Conservation (phyloP, 371 early-diverging fungal genomes). For the Basidiobolus meristosporus region DNA sequence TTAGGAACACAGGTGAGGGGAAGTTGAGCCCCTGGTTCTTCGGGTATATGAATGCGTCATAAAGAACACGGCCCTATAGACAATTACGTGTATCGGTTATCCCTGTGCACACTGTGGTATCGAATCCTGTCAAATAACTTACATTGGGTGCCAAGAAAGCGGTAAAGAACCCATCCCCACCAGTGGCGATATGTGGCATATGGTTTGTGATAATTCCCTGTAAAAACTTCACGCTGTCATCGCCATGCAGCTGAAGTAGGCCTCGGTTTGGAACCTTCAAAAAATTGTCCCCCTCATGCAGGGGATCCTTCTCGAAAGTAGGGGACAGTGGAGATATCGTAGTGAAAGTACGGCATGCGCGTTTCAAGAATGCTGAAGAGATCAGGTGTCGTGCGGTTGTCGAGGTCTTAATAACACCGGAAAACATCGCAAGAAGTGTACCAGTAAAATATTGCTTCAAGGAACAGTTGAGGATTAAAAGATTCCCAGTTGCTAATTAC, state of each 20-base stretch:
- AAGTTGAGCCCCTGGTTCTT: constrained; percentile 32
- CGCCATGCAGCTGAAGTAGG: constrained; percentile 45
- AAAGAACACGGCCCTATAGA: constrained; percentile 60
- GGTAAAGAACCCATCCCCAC: constrained; percentile 49
- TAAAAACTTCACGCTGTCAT: constrained; percentile 58
- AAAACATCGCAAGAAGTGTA: too few relatives aligned
- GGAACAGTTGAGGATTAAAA: too few relatives aligned
- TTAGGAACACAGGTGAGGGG: constrained; percentile 42
- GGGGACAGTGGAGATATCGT: too few relatives aligned
- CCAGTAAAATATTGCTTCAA: too few relatives aligned
- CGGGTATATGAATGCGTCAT: constrained; percentile 80
- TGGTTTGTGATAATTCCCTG: constrained; percentile 84
- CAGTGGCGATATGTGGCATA: constrained; percentile 44
- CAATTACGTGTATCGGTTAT: not conserved
- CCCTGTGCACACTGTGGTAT: not conserved
- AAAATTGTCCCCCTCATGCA: too few relatives aligned
- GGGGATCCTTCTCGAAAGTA: too few relatives aligned
- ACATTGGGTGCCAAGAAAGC: constrained; percentile 67
- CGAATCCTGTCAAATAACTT: constrained; percentile 2
- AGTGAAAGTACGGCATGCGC: too few relatives aligned
- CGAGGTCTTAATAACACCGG: too few relatives aligned
- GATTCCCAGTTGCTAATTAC: too few relatives aligned
- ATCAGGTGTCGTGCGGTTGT: too few relatives aligned
- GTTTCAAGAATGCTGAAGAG: too few relatives aligned
- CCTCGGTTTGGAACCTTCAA: constrained; percentile 45